These are phyloP conservation scores for Candida coquimbonensis DNA, from an alignment of 805 yeast genomes.

Conservation along the genomic window DNA sequence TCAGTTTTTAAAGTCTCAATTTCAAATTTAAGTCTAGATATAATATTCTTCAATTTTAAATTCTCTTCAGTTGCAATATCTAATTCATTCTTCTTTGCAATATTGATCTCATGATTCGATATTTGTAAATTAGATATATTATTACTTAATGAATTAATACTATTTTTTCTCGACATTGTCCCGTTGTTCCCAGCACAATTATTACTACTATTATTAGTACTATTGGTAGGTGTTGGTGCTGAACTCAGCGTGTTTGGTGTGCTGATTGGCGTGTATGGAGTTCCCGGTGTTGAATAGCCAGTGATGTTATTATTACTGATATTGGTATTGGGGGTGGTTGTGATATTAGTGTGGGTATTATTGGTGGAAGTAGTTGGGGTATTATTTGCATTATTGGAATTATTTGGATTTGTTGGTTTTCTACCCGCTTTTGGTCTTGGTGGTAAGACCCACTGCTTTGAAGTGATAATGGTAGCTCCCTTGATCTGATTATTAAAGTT, in stretches of 20 bases:
- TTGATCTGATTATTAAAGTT: too few species aligned
- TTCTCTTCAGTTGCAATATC: conserved; percentile 37
- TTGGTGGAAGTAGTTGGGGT: too few species aligned
- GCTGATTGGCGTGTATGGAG: too few species aligned
- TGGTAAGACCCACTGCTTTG: conserved; percentile 79
- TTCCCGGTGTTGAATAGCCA: too few species aligned
- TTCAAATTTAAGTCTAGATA: conserved; percentile 33
- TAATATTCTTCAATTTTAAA: conserved; percentile 34
- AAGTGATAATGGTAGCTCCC: conserved; percentile 36
- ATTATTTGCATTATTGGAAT: too few species aligned
- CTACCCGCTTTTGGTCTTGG: conserved; percentile 52
- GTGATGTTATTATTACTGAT: too few species aligned
- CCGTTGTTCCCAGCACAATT: neutral
- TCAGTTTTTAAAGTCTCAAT: conserved; percentile 24
- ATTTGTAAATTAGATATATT: conserved; percentile 5
- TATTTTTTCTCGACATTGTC: neutral
- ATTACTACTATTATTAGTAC: neutral
- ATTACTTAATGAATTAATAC: neutral
- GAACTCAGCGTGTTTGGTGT: too few species aligned
- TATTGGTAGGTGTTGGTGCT: neutral
- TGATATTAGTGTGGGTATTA: too few species aligned
- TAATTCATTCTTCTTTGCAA: conserved; percentile 29
- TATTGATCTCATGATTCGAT: conserved; percentile 13
- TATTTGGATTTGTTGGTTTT: neutral
- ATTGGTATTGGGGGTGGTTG: too few species aligned